Evolutionary conservation across 768 basidiomycete genomes (phyloP).

Genomic region (Suillus ampliporus): DNA sequence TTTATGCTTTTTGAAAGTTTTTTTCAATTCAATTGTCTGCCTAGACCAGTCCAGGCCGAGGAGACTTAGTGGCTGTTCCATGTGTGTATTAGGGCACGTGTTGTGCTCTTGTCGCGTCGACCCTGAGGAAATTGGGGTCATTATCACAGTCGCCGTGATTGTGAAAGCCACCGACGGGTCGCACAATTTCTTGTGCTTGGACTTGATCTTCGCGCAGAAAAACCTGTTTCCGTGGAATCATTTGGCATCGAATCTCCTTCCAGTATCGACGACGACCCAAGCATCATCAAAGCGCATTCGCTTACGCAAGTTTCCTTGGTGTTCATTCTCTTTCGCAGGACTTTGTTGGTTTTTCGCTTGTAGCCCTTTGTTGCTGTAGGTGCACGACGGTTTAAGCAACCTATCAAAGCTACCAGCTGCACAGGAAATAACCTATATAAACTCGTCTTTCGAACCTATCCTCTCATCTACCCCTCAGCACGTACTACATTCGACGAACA

Average conservation of each 20-base stretch:
- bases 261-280: conserved; percentile 1
- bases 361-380: conserved; percentile 27
- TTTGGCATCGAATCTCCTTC: conserved; percentile 6
- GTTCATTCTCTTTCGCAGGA: conserved; percentile 22
- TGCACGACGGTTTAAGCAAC: conserved; percentile 19
- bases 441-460: not conserved
- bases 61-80: not conserved
- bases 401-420: conserved; percentile 10
- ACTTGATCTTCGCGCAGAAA: not conserved
- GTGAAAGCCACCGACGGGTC: not conserved
- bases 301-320: conserved; percentile 11
- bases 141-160: not conserved
- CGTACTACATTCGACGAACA: conserved; percentile 1
- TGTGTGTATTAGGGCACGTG: not conserved
- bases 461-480: conserved; percentile 1
- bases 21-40: no score
- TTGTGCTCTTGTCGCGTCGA: conserved; percentile 6
- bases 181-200: conserved; percentile 5
- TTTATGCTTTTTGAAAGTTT: not conserved
- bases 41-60: no score
- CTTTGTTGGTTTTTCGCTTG: conserved; percentile 20
- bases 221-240: conserved; percentile 16
- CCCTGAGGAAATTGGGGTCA: not conserved
- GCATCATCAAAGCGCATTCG: conserved; percentile 13
- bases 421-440: conserved; percentile 11